Conservation (phyloP, 441 rosid genomes). For the Bruguiera hainesii region DNA sequence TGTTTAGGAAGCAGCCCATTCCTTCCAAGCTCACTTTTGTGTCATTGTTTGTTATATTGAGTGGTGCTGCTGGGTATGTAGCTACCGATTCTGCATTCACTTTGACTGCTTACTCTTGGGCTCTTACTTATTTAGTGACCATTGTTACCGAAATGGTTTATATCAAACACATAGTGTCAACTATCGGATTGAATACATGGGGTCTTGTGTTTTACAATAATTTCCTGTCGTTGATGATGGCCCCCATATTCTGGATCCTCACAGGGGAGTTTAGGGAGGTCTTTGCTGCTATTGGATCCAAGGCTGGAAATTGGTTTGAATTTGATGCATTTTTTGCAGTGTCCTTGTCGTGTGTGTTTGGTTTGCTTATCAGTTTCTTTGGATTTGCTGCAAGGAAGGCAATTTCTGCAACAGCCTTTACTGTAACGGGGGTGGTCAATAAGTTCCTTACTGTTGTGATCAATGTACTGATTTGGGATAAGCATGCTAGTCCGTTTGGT, state of each 20-base stretch:
- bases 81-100: constrained; percentile 85
- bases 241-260: constrained; percentile 78
- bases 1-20: constrained; percentile 70
- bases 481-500: constrained; percentile 88
- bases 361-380: constrained; percentile 86
- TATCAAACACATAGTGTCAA: constrained; percentile 91
- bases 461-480: constrained; percentile 94
- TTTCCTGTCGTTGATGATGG: constrained; percentile 74
- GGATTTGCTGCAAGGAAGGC: constrained; percentile 97
- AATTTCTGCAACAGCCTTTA: constrained; percentile 89
- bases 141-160: constrained; percentile 95
- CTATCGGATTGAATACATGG: constrained; percentile 92
- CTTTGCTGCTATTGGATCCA: constrained; percentile 51
- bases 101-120: constrained; percentile 87
- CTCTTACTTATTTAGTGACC: constrained; percentile 75
- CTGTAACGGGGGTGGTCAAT: constrained; percentile 95
- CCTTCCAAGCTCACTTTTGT: constrained; percentile 75
- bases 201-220: constrained; percentile 86
- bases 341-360: constrained; percentile 83
- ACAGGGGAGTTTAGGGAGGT: constrained; percentile 74
- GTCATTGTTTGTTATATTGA: constrained; percentile 61
- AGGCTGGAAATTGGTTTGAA: constrained; percentile 54
- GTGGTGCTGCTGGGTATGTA: constrained; percentile 89
- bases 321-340: constrained; percentile 60
- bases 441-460: constrained; percentile 91